These are phyloP conservation scores for Glycyrrhiza uralensis DNA, from an alignment of 306 rosid species.

Conservation along the genomic window DNA sequence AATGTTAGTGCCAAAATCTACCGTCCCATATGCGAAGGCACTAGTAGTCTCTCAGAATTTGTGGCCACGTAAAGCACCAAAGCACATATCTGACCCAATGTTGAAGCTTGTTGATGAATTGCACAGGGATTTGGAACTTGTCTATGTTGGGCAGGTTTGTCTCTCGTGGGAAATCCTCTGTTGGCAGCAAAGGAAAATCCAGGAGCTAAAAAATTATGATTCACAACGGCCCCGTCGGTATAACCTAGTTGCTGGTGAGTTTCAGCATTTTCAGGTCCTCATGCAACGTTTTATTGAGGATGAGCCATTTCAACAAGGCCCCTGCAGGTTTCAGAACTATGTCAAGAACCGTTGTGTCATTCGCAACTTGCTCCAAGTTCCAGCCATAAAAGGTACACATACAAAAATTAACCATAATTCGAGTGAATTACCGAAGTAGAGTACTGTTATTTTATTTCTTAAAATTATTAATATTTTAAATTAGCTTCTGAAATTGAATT, in stretches of 20 bases:
- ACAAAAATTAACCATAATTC: not conserved
- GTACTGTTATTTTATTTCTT: too few species aligned
- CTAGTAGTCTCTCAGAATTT: slow-evolving; percentile 40
- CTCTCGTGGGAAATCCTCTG: slow-evolving; percentile 94
- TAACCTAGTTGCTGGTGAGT: slow-evolving; percentile 66
- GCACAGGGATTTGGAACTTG: slow-evolving; percentile 72
- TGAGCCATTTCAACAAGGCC: slow-evolving; percentile 67
- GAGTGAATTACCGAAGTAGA: too few species aligned
- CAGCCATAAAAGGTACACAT: slow-evolving; percentile 56
- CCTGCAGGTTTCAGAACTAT: slow-evolving; percentile 64
- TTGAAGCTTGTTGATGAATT: slow-evolving; percentile 54
- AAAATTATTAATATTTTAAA: too few species aligned
- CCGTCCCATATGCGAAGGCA: slow-evolving; percentile 37
- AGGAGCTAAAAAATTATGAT: slow-evolving; percentile 45
- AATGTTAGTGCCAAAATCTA: slow-evolving; percentile 39
- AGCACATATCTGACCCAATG: slow-evolving; percentile 39
- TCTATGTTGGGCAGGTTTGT: slow-evolving; percentile 87
- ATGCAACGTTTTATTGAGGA: slow-evolving; percentile 70
- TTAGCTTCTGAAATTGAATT: too few species aligned
- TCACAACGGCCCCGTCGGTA: slow-evolving; percentile 33
- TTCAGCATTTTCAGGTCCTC: slow-evolving; percentile 75
- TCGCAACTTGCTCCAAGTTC: slow-evolving; percentile 77
- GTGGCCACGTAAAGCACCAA: slow-evolving; percentile 51
- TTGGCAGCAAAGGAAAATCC: slow-evolving; percentile 84
- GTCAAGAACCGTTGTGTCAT: slow-evolving; percentile 65